Percentiles rank a stretch among this genome's conserved stretches.
These are phyloP conservation scores for Aspergillus uvarum DNA, from an alignment of 2,329 filamentous ascomycete species.

Conservation along the genomic window DNA sequence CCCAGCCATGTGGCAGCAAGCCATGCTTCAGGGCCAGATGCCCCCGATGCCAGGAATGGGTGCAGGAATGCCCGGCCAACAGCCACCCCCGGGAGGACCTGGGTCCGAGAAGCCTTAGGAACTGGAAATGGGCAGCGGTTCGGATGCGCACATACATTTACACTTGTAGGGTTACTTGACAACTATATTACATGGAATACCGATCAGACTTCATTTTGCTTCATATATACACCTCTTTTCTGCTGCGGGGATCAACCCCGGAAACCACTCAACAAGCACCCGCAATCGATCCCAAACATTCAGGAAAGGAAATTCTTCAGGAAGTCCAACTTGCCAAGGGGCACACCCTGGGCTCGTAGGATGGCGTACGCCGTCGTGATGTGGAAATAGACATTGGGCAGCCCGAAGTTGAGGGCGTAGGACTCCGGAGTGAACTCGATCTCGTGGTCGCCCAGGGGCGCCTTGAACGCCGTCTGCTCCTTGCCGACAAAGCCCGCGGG, in stretches of 20 bases:
- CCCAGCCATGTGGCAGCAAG: background rate
- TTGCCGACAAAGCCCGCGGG: constrained; percentile 44
- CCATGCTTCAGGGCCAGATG: background rate
- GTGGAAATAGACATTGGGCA: constrained; percentile 68
- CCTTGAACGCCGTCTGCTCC: constrained; percentile 41
- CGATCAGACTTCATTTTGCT: too few species aligned
- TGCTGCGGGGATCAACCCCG: too few species aligned
- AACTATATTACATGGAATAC: too few species aligned
- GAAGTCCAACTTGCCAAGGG: constrained; percentile 62
- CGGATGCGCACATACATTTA: too few species aligned
- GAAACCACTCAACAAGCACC: too few species aligned
- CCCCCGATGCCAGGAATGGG: background rate
- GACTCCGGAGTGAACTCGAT: constrained; percentile 43
- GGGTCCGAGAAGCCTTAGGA: background rate
- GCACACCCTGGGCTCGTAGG: constrained; percentile 60
- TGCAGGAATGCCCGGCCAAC: background rate
- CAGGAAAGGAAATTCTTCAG: constrained; percentile 26
- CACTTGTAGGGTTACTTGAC: too few species aligned
- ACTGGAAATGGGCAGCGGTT: too few species aligned
- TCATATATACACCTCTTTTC: background rate
- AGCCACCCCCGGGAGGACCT: background rate
- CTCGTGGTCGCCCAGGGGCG: constrained; percentile 36
- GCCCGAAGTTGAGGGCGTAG: constrained; percentile 51
- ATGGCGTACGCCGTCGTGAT: constrained; percentile 60
- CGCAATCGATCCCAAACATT: background rate